Percentiles rank a stretch among this genome's conserved stretches.
These are phyloP conservation scores for Blastocystis sp. DNA, from an alignment of 352 stramenopile species.

Conservation along the genomic window DNA sequence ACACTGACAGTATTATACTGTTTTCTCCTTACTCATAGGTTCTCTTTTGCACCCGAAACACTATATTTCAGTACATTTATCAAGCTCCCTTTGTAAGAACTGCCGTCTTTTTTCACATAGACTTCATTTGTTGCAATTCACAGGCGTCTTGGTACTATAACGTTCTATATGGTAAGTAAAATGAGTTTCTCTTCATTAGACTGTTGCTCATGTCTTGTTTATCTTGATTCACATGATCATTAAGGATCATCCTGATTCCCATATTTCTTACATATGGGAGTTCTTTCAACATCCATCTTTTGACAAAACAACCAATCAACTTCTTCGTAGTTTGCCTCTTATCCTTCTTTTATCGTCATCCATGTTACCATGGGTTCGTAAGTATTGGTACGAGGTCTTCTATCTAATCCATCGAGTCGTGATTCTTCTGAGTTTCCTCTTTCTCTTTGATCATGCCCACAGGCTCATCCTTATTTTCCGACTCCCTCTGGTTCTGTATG, in stretches of 20 bases:
- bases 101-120: not conserved
- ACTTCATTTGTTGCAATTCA: not conserved
- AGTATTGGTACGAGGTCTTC: not conserved
- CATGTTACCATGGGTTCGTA: not conserved
- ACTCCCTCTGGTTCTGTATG: not conserved
- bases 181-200: not conserved
- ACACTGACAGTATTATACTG: not conserved
- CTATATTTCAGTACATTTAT: slow-evolving; percentile 23
- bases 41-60: slow-evolving; percentile 40
- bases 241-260: not conserved
- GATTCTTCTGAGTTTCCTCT: not conserved
- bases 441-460: slow-evolving; percentile 5
- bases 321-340: no score
- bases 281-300: no score
- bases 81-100: slow-evolving; percentile 13
- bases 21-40: not conserved
- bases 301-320: no score
- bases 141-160: not conserved
- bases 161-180: not conserved
- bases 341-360: not conserved
- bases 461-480: not conserved
- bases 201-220: not conserved
- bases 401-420: not conserved
- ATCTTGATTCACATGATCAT: not conserved
- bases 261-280: no score